A percentile compares a stretch with the other conserved stretches of the same genome.
Evolutionary conservation across 805 yeast genomes (phyloP).

Genomic region (Kodamaea fukazawae): DNA sequence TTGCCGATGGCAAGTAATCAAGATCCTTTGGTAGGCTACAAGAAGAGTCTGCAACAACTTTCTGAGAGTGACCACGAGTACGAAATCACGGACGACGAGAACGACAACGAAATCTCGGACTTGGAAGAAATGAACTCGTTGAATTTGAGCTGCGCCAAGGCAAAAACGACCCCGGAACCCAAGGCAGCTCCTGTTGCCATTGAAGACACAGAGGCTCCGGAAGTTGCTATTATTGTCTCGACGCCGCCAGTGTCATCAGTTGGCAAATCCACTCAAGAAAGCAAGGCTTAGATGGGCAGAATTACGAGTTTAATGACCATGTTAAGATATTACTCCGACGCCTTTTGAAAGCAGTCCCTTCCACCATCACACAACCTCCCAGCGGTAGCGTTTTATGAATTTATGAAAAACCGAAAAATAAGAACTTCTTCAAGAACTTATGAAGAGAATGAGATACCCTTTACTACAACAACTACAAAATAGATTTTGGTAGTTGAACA

Average conservation of each 20-base stretch:
- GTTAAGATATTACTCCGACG: not conserved
- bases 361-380: too few relatives aligned
- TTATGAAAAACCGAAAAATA: too few relatives aligned
- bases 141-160: constrained; percentile 1
- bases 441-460: too few relatives aligned
- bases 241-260: constrained; percentile 10
- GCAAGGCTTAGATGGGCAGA: too few relatives aligned
- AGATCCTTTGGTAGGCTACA: constrained; percentile 37
- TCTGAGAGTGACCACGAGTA: constrained; percentile 42
- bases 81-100: constrained; percentile 27
- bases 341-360: too few relatives aligned
- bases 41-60: constrained; percentile 40
- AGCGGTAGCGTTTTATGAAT: too few relatives aligned
- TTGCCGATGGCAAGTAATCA: constrained; percentile 29
- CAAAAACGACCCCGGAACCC: not conserved
- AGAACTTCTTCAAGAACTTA: too few relatives aligned
- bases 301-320: too few relatives aligned
- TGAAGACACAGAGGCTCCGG: constrained; percentile 2
- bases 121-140: constrained; percentile 12
- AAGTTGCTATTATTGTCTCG: constrained; percentile 15
- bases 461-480: too few relatives aligned
- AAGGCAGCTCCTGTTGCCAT: not conserved
- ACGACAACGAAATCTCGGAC: constrained; percentile 13
- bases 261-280: too few relatives aligned
- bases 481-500: too few relatives aligned